A percentile compares a stretch with the other conserved stretches of the same genome.
Evolutionary conservation across 78 protist genomes (phyloP).

Genomic region (Polysphondylium violaceum): DNA sequence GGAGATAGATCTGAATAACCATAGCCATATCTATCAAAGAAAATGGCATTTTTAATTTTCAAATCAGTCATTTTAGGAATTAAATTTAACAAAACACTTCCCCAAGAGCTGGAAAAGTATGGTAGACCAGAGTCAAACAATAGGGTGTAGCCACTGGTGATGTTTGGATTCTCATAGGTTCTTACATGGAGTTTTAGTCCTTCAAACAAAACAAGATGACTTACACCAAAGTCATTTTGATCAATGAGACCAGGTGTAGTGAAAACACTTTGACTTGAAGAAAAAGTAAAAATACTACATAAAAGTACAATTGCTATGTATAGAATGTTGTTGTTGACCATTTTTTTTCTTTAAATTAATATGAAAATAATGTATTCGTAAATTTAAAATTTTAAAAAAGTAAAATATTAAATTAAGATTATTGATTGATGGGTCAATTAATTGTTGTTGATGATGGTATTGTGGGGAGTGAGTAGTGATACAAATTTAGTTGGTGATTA

Average conservation of each 20-base stretch:
- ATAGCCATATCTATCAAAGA: conserved; percentile 60
- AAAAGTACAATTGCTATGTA: too few species aligned
- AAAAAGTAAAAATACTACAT: too few species aligned
- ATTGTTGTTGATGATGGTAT: too few species aligned
- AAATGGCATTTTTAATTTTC: background rate
- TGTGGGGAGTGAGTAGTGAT: too few species aligned
- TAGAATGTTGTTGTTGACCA: too few species aligned
- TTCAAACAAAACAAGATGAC: conserved; percentile 24
- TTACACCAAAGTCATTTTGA: conserved; percentile 7
- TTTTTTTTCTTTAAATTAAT: too few species aligned
- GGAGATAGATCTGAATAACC: conserved; percentile 54
- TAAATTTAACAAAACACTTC: background rate
- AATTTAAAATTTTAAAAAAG: too few species aligned
- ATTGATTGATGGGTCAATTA: too few species aligned
- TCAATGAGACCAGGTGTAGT: conserved; percentile 2
- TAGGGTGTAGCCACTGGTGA: background rate
- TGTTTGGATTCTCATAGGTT: conserved; percentile 10
- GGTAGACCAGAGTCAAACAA: conserved; percentile 54
- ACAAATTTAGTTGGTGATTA: too few species aligned
- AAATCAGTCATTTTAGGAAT: background rate
- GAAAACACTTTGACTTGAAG: too few species aligned
- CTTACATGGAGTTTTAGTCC: conserved; percentile 49
- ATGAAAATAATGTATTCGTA: too few species aligned
- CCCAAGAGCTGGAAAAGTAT: conserved; percentile 2
- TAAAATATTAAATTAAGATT: too few species aligned